phyloP scores from a whole-genome alignment of 2,329 filamentous ascomycete species.

The Neopestalotiopsis sp. region DNA sequence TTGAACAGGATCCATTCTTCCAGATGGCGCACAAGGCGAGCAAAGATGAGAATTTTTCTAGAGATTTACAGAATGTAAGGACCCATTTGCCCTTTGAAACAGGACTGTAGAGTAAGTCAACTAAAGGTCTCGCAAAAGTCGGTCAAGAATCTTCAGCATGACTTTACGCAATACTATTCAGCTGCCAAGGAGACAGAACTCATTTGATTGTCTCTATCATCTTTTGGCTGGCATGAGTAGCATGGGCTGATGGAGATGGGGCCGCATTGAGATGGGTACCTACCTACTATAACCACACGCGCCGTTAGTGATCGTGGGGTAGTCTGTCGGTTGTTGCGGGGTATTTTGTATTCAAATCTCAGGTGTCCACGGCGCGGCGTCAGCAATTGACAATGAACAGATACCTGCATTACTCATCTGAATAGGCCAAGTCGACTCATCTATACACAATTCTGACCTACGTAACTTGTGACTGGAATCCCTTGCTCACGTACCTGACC shows the following conservation, averaged over 20 bases:
- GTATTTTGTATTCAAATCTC: background rate
- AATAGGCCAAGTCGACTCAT: too few relatives aligned
- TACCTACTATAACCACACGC: too few relatives aligned
- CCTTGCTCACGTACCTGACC: background rate
- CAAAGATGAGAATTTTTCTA: background rate
- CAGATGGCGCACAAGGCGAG: background rate
- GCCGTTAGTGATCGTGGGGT: background rate
- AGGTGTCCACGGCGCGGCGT: background rate
- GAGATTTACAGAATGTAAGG: conserved; percentile 4
- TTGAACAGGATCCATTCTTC: conserved; percentile 14
- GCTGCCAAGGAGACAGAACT: background rate
- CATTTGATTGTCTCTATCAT: background rate
- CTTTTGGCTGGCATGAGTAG: background rate
- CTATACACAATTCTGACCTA: too few relatives aligned
- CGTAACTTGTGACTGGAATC: background rate
- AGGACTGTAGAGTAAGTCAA: background rate
- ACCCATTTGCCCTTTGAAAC: background rate
- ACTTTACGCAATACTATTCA: background rate
- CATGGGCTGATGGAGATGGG: too few relatives aligned
- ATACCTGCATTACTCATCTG: too few relatives aligned
- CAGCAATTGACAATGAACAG: background rate
- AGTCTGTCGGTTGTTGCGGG: background rate
- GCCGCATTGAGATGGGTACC: too few relatives aligned
- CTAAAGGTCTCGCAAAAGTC: background rate
- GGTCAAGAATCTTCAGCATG: background rate